A percentile compares a stretch with the other conserved stretches of the same genome.
phyloP scores from a whole-genome alignment of 148 eudicot genomes.

The Diospyros lotus region DNA sequence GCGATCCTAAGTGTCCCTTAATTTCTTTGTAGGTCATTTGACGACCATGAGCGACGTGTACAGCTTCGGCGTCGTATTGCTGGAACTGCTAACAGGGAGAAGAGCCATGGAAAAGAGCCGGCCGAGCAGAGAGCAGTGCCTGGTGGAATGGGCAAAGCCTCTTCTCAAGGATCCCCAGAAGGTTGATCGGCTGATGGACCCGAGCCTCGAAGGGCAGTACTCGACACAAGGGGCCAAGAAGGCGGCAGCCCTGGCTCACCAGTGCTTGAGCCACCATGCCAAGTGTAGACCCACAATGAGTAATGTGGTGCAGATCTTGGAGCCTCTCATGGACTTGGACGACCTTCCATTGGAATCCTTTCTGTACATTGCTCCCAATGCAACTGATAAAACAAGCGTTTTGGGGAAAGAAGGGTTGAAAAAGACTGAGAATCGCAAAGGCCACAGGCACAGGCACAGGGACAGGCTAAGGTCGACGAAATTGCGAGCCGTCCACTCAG shows the following conservation, averaged over 20 bases:
- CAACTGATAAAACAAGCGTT: neutral
- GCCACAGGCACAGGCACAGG: neutral
- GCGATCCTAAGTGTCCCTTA: too few species aligned
- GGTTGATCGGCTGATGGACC: conserved; percentile 40
- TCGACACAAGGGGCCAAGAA: conserved; percentile 33
- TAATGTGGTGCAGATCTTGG: conserved; percentile 39
- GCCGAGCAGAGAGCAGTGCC: conserved; percentile 34
- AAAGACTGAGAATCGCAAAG: neutral
- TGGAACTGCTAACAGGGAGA: conserved; percentile 49
- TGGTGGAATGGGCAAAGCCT: conserved; percentile 48
- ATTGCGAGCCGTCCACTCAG: conserved; percentile 4
- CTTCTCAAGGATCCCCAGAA: conserved; percentile 31
- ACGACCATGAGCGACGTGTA: conserved; percentile 56
- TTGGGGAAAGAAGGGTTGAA: neutral
- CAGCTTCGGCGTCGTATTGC: conserved; percentile 51
- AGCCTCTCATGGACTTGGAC: conserved; percentile 28
- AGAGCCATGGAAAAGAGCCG: conserved; percentile 44
- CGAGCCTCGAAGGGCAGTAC: conserved; percentile 49
- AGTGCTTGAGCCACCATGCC: conserved; percentile 47
- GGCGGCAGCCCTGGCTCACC: conserved; percentile 49
- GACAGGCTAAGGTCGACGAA: neutral
- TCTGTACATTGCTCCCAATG: conserved; percentile 34
- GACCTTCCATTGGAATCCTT: conserved; percentile 27
- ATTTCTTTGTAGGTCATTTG: conserved; percentile 34
- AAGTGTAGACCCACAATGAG: conserved; percentile 52